Percentiles rank a stretch among this genome's conserved stretches.
Evolutionary conservation across 148 eudicot species (phyloP).

Genomic region (Tetragonia tetragonoides): DNA sequence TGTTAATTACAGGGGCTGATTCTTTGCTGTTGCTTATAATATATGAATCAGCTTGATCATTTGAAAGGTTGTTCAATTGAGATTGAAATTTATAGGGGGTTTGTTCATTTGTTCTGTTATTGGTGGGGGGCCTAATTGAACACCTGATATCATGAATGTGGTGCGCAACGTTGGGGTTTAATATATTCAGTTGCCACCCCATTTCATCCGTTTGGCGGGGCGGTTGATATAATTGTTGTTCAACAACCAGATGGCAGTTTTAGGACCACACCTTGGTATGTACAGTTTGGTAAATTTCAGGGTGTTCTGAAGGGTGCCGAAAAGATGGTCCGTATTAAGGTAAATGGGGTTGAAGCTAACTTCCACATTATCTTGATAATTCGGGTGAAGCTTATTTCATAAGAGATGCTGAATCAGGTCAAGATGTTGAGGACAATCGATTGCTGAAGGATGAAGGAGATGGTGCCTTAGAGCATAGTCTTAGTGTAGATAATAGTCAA

Average conservation of each 20-base stretch:
- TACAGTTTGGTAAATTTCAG: slow-evolving; percentile 94
- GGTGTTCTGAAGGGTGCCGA: slow-evolving; percentile 96
- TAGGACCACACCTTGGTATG: slow-evolving; percentile 95
- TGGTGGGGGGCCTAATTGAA: slow-evolving; percentile 23
- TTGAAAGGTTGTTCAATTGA: slow-evolving; percentile 12
- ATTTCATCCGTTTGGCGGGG: slow-evolving; percentile 98
- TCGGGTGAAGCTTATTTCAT: slow-evolving; percentile 96
- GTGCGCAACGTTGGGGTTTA: slow-evolving; percentile 78
- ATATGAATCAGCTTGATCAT: slow-evolving; percentile 24
- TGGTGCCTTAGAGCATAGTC: slow-evolving; percentile 34
- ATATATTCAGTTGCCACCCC: slow-evolving; percentile 97
- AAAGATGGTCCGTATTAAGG: slow-evolving; percentile 73
- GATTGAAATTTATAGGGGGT: slow-evolving; percentile 21
- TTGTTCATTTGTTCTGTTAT: not conserved
- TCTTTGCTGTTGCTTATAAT: not conserved
- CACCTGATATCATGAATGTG: slow-evolving; percentile 64
- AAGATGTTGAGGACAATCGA: slow-evolving; percentile 36
- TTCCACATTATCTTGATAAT: slow-evolving; percentile 90
- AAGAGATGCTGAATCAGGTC: slow-evolving; percentile 50
- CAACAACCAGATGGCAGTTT: slow-evolving; percentile 87
- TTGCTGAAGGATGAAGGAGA: slow-evolving; percentile 38
- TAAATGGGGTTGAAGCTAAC: slow-evolving; percentile 81
- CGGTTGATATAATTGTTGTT: slow-evolving; percentile 93
- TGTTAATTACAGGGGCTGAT: slow-evolving; percentile 32
- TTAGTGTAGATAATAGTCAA: slow-evolving; percentile 34